These are phyloP conservation scores for Dictyophora rubrovolvata DNA, from an alignment of 768 basidiomycete species.

Conservation along the genomic window DNA sequence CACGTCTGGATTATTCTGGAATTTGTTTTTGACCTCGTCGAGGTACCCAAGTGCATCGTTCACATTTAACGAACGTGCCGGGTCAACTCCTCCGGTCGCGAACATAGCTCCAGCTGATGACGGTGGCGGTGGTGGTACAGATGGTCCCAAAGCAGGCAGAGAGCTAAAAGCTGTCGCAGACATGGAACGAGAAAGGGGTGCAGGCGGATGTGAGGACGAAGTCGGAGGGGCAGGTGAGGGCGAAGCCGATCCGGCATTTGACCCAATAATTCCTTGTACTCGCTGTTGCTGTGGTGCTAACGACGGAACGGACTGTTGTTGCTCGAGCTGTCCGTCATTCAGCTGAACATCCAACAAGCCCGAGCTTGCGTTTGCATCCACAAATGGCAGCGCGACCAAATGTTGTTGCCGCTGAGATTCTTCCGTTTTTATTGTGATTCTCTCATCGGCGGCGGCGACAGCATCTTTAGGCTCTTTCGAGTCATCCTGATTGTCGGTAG, in stretches of 20 bases:
- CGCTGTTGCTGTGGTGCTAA: not conserved
- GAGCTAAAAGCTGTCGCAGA: not conserved
- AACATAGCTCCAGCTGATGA: not conserved
- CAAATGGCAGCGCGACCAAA: too few species aligned
- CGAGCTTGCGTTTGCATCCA: too few species aligned
- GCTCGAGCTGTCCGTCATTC: not conserved
- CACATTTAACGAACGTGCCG: conserved; percentile 71
- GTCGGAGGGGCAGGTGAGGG: not conserved
- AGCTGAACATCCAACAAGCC: too few species aligned
- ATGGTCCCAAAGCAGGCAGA: not conserved
- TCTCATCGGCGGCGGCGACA: too few species aligned
- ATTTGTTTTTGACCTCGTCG: conserved; percentile 89
- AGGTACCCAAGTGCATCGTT: conserved; percentile 89
- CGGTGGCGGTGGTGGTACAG: not conserved
- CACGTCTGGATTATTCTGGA: conserved; percentile 81
- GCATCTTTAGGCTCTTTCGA: too few species aligned
- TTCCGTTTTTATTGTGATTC: too few species aligned
- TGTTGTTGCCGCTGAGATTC: too few species aligned
- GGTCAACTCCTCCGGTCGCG: not conserved
- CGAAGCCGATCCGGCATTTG: not conserved
- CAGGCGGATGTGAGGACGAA: not conserved
- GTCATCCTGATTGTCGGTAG: too few species aligned
- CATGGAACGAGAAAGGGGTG: not conserved
- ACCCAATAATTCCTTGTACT: not conserved
- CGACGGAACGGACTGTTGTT: not conserved